These are phyloP conservation scores for Mycena polygramma DNA, from an alignment of 768 basidiomycete species.

Conservation along the genomic window DNA sequence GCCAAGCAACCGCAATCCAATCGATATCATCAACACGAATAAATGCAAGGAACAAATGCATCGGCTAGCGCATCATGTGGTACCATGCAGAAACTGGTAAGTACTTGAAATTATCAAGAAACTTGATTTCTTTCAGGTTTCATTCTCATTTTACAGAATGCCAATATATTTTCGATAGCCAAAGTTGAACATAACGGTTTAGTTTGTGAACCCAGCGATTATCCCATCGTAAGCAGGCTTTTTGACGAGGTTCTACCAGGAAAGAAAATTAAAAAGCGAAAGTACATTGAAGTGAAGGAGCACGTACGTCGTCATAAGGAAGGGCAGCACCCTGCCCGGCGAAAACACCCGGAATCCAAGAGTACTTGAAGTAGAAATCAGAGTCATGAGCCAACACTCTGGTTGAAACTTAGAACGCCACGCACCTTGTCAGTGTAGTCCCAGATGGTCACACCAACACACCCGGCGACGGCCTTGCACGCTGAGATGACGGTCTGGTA, in stretches of 20 bases:
- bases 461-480: conserved; percentile 59
- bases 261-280: neutral
- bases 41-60: no score
- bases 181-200: neutral
- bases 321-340: conserved; percentile 43
- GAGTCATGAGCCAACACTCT: neutral
- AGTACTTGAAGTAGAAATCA: conserved; percentile 33
- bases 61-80: no score
- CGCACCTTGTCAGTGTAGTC: conserved; percentile 45
- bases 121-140: no score
- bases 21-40: no score
- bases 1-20: neutral
- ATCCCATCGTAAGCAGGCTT: conserved; percentile 65
- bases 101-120: no score
- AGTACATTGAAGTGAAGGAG: neutral
- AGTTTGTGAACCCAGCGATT: conserved; percentile 47
- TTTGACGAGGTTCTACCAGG: conserved; percentile 50
- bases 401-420: no score
- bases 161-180: neutral
- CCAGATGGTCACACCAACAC: conserved; percentile 50
- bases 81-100: no score
- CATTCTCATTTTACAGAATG: neutral
- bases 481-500: conserved; percentile 69
- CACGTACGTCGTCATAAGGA: conserved; percentile 41
- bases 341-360: conserved; percentile 45